These are phyloP conservation scores for Botryotinia globosa DNA, from an alignment of 2,329 filamentous ascomycete genomes.

Conservation along the genomic window DNA sequence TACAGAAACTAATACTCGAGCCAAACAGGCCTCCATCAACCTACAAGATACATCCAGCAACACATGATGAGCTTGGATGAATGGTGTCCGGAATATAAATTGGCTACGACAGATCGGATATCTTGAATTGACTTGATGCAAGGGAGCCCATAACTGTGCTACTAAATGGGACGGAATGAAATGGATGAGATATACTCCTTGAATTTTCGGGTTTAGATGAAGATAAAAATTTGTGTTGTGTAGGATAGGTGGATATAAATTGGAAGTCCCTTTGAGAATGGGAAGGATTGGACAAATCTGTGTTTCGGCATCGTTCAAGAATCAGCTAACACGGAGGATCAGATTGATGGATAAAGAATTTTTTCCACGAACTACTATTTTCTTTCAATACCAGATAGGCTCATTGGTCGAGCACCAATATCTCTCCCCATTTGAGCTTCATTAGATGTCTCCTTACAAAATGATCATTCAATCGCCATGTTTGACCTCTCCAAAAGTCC, in stretches of 20 bases:
- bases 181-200: not conserved
- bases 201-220: not conserved
- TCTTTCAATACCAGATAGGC: not conserved
- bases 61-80: constrained; percentile 30
- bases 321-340: not conserved
- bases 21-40: constrained; percentile 30
- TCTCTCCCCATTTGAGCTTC: not conserved
- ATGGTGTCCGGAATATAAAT: constrained; percentile 34
- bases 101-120: constrained; percentile 23
- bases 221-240: not conserved
- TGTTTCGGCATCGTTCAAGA: not conserved
- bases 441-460: not conserved
- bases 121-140: not conserved
- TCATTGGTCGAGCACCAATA: not conserved
- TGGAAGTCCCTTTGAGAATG: not conserved
- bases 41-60: constrained; percentile 30
- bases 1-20: not conserved
- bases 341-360: not conserved
- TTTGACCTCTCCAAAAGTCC: not conserved
- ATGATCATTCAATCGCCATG: not conserved
- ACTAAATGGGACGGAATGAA: not conserved
- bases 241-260: not conserved
- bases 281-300: not conserved
- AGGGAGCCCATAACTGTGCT: not conserved
- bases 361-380: not conserved